A percentile compares a stretch with the other conserved stretches of the same genome.
phyloP scores from a whole-genome alignment of 148 eudicot genomes.

The Camellia sinensis region DNA sequence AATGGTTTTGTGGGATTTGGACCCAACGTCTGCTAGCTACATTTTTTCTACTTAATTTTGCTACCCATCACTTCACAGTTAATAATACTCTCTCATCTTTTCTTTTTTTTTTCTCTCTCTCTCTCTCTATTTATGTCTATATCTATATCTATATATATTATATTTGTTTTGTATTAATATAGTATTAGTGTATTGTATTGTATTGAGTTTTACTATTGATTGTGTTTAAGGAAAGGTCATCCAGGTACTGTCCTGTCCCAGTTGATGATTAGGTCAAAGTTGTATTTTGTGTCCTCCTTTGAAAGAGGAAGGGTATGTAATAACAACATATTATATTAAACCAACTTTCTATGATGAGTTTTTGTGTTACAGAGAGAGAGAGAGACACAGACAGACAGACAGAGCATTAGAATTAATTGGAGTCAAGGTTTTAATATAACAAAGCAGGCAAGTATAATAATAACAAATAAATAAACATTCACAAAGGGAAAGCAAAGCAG shows the following conservation, averaged over 20 bases:
- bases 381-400: background rate
- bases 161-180: background rate
- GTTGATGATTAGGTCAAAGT: background rate
- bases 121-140: background rate
- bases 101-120: background rate
- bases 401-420: background rate
- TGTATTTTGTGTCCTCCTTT: background rate
- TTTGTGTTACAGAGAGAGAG: background rate
- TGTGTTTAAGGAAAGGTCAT: too few relatives aligned
- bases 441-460: background rate
- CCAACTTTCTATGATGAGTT: background rate
- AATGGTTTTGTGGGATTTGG: constrained; percentile 87
- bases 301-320: background rate
- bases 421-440: background rate
- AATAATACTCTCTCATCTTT: background rate
- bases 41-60: background rate
- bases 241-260: too few relatives aligned
- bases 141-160: background rate
- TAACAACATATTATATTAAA: background rate
- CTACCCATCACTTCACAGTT: background rate
- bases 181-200: too few relatives aligned
- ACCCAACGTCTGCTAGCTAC: constrained; percentile 66
- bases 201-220: too few relatives aligned
- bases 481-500: background rate
- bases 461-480: background rate